Percentiles rank a stretch among this genome's conserved stretches.
Conservation (phyloP, 2,329 filamentous ascomycete genomes). For the Epichloe glyceriae region DNA sequence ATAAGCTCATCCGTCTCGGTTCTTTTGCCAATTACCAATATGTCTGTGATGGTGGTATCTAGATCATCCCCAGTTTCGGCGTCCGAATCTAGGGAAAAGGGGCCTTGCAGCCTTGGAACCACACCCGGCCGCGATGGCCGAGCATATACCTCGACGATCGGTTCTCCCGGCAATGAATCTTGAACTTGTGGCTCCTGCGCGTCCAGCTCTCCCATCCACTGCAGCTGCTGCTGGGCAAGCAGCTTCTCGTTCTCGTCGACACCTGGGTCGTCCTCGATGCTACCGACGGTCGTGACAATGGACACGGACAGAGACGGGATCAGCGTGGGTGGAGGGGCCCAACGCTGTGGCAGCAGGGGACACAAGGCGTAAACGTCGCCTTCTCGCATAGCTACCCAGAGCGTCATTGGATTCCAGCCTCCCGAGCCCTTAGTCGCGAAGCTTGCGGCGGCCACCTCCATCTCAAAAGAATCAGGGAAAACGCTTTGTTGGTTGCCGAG, state of each 20-base stretch:
- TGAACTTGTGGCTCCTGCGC: conserved; percentile 46
- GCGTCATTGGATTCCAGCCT: conserved; percentile 90
- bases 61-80: conserved; percentile 43
- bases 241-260: conserved; percentile 40
- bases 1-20: conserved; percentile 47
- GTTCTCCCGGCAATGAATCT: conserved; percentile 35
- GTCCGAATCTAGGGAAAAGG: conserved; percentile 44
- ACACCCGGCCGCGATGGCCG: conserved; percentile 44
- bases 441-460: conserved; percentile 82
- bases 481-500: conserved; percentile 62
- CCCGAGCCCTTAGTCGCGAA: conserved; percentile 58
- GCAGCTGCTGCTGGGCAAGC: conserved; percentile 49
- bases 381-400: conserved; percentile 92
- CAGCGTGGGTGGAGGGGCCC: conserved; percentile 64
- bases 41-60: conserved; percentile 45
- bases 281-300: conserved; percentile 60
- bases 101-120: conserved; percentile 48
- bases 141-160: conserved; percentile 40
- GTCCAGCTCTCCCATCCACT: conserved; percentile 56
- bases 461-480: conserved; percentile 85
- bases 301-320: conserved; percentile 74
- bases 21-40: conserved; percentile 49
- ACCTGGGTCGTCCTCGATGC: conserved; percentile 45
- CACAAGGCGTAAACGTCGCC: conserved; percentile 91
- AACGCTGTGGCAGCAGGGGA: conserved; percentile 75